A percentile compares a stretch with the other conserved stretches of the same genome.
phyloP scores from a whole-genome alignment of 208 protist genomes.

The Leishmania tropica region DNA sequence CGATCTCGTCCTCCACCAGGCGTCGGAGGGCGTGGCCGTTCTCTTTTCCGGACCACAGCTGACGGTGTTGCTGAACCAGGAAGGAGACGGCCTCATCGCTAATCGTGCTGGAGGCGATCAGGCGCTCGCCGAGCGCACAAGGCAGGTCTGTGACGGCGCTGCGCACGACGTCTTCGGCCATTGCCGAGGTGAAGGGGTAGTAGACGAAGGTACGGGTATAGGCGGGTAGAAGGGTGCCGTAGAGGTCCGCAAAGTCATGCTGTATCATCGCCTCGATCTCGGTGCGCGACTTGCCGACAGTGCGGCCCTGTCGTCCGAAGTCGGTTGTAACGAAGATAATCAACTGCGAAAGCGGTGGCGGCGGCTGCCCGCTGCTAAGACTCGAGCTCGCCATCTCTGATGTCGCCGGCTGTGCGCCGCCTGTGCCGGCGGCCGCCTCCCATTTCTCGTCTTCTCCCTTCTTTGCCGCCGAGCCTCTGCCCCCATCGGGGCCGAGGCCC shows the following conservation, averaged over 20 bases:
- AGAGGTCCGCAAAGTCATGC: constrained; percentile 60
- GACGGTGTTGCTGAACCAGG: constrained; percentile 48
- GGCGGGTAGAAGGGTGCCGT: constrained; percentile 65
- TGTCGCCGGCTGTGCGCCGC: not conserved
- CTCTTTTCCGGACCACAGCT: constrained; percentile 58
- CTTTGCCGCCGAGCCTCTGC: not conserved
- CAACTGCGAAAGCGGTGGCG: constrained; percentile 54
- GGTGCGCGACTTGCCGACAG: constrained; percentile 50
- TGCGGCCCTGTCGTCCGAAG: constrained; percentile 82
- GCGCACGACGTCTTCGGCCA: constrained; percentile 61
- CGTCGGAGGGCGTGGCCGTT: constrained; percentile 73
- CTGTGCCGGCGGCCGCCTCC: not conserved
- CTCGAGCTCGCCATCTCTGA: not conserved
- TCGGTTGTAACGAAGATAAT: constrained; percentile 82
- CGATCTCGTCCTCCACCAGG: constrained; percentile 59
- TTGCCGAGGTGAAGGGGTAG: constrained; percentile 44
- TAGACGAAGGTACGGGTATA: constrained; percentile 71
- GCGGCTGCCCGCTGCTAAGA: not conserved
- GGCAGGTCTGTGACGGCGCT: constrained; percentile 49
- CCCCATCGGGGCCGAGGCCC: not conserved
- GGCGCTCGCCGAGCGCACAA: constrained; percentile 36
- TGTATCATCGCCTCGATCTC: constrained; percentile 73
- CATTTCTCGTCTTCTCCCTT: not conserved
- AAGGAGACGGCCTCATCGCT: constrained; percentile 60
- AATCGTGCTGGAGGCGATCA: constrained; percentile 50